Base-by-base conservation (phyloP, 768 basidiomycete genomes). In the Boletus tomentosulus region DNA sequence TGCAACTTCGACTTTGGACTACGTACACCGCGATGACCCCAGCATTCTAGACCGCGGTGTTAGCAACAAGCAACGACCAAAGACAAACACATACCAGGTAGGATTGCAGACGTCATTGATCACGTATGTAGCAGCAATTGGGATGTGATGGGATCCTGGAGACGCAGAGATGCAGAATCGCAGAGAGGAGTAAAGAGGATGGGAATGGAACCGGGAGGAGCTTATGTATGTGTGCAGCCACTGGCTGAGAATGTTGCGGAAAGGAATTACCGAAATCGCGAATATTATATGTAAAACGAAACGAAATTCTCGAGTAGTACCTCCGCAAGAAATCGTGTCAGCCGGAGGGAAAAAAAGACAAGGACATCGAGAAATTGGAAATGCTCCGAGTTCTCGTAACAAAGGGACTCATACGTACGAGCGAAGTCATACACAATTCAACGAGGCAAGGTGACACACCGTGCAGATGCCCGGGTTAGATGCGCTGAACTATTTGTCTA, bases 11-110 rank as follows among this genome's bases (percentile, higher is more conserved):
- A 34, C 78, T 74, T 53, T 74, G 73, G 74, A 35, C 38, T 15
- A 71, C 82, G 59, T 60, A 84, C 84, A 41, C 85, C 85, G 51
- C 85, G 79, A 65, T 86, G 85, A 35, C 84, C 84, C 85, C 84
- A 96, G 69, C 93, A 96, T 64, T 93, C 90, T 80, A 39, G 48
- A 44, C 6, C 46, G 41, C 6, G 38, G 46, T 22, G 37, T 50
- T 25, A 27, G 31, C 39, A n/a, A 58, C 16, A 33, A 48, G 42
- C 25, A 19, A 16, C 0, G n/a, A 9, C 4, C 6, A 53, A 31
- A 34, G 22, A 33, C 8, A 2, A 24, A 27, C 15, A 56, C 58
- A 11, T 51, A 72, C 70, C 70, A 48, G 70, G 70, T 39, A 71
- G 47, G 35, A 41, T 54, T 41, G 58, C 50, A 39, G 37, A 53